Conservation (phyloP, 352 stramenopile species). For the Globisporangium camurandrum region DNA sequence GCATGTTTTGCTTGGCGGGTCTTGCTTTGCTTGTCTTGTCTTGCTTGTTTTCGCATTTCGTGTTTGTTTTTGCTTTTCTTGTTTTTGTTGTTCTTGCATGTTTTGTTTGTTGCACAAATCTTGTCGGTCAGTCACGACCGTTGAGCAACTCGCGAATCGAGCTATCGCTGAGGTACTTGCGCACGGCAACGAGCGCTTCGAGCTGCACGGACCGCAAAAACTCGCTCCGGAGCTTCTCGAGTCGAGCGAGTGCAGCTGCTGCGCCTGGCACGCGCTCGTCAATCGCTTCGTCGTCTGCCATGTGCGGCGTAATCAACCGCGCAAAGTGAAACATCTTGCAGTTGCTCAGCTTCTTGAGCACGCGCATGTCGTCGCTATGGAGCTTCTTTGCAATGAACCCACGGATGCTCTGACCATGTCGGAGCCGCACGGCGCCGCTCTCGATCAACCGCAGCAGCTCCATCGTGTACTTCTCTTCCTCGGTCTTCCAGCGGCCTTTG, state of each 20-base stretch:
- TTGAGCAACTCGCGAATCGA: constrained; percentile 62
- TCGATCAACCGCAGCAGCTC: constrained; percentile 59
- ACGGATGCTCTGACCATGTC: constrained; percentile 60
- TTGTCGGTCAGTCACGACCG: too few relatives aligned
- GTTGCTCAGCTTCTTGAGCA: constrained; percentile 82
- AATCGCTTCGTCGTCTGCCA: constrained; percentile 45
- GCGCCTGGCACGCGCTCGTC: constrained; percentile 31
- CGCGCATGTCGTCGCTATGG: constrained; percentile 77
- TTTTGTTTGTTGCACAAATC: too few relatives aligned
- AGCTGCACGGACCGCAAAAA: constrained; percentile 75
- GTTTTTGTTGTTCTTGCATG: constrained; percentile 13
- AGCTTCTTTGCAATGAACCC: constrained; percentile 68
- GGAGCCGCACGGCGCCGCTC: constrained; percentile 46
- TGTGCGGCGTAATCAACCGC: constrained; percentile 46
- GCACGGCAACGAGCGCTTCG: constrained; percentile 63
- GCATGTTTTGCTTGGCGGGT: too few relatives aligned
- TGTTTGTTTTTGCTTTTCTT: neutral
- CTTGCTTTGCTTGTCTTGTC: neutral
- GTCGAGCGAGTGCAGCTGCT: constrained; percentile 17
- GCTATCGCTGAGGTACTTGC: constrained; percentile 63
- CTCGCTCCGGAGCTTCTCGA: constrained; percentile 54
- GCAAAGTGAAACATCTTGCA: constrained; percentile 77
- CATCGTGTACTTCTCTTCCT: constrained; percentile 72
- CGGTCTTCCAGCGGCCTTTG: constrained; percentile 65
- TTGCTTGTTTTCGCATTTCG: neutral